Base-by-base conservation (phyloP, 257 asterid species). In the Leptodermis oblonga region DNA sequence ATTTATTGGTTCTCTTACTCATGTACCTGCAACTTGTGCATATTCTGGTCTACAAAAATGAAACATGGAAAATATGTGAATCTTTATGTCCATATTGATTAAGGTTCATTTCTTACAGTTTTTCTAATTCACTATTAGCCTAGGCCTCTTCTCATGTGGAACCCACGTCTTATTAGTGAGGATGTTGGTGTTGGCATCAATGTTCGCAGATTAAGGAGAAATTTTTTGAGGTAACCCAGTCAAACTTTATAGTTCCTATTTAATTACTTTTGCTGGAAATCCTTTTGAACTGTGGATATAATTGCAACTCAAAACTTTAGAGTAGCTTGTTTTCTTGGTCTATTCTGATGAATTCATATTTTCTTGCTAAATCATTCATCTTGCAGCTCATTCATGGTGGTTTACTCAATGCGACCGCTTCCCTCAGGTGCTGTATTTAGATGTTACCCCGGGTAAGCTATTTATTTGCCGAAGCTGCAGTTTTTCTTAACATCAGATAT, bases 91-190 rank as follows among this genome's bases (percentile, higher is more conserved):
- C 7, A 14, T 43, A 31, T 43, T 49, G 46, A 33, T 36, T 22
- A 49, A 61, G 41, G 43, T 56, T 59, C 63, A 25, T 59, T 67
- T 52, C 59, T 72, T 74, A 80, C 66, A 58, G 72, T 75, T 71
- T 83, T 73, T 75, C 67, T 62, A 68, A 66, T 74, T 67, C 76
- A 67, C 72, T 82, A 78, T 81, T 86, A 92, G 98, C 97, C 97
- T 84, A 92, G 96, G 87, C 96, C 98, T 81, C 97, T 92, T 75
- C 83, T 92, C 89, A 92, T 92, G 98, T 92, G 98, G 98, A 92
- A 92, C 73, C 98, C 98, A 1, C 92, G 92, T 78, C 96, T 92
- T 80, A 59, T 92, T 65, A 92, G 98, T 74, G 96, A 88, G 82
- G 98, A 90, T 70, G 98, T 92, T 46, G 98, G 98, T 77, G 93